Evolutionary conservation across 2,329 filamentous ascomycete species (phyloP), one percentile per base, ranked within the genome.

Genomic region (Aureobasidium sp.): DNA sequence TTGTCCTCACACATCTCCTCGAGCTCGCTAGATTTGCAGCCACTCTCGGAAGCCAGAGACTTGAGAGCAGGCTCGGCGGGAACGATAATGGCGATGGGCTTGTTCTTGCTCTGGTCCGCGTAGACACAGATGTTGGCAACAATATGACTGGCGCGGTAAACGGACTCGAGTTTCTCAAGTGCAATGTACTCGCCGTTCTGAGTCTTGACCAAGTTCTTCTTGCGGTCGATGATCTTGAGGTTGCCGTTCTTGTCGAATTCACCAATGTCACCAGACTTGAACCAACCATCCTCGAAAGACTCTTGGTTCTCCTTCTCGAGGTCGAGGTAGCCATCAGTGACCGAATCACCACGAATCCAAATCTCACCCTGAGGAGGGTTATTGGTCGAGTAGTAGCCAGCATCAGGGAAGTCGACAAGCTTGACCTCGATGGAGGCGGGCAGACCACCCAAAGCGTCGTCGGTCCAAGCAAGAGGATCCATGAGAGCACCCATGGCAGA

Each of bases 151-250:
- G 90, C 86, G 65, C 92, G 87, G 78, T 97, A 97, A 60, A 96
- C 82, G 3, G 92, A 89, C 78, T 97, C 93, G 63, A 97, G 85
- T 80, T 88, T 97, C 79, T 97, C 93, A 4, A 99, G 83, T 24
- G 93, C 94, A 73, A 97, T 95, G 76, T 97, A 97, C 80, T 97
- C 93, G 68, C 93, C 93, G 64, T 92, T 91, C 66, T 90, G 84
- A 66, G 94, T 92, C 85, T 97, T 97, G 75, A 97, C 90, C 61
- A 97, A 80, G 77, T 97, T 97, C 86, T 97, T 97, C 85, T 96
- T 92, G 68, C 93, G 90, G 75, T 97, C 93, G 71, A 97, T 92
- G 73, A 97, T 87, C 68, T 82, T 84, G 67, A 97, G 77, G 73
- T 96, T 89, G 47, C 93, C 93, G 64, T 87, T 81, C 48, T 78